phyloP scores from a whole-genome alignment of 139 green algal genomes.

The Deuterostichococcus epilithicus region DNA sequence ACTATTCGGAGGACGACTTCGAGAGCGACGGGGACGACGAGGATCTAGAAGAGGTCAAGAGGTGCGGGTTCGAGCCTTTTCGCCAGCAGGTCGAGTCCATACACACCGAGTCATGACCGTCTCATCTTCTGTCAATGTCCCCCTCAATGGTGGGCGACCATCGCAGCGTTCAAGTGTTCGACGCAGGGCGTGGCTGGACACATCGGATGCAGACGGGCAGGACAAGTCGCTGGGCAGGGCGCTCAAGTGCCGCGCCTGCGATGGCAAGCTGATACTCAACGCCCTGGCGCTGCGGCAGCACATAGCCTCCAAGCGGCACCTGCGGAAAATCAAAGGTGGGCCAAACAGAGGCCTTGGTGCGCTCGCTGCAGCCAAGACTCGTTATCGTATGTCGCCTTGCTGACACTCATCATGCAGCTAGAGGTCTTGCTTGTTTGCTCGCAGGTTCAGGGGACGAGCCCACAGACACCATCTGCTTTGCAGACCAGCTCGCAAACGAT shows the following conservation, averaged over 20 bases:
- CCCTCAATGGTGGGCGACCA: too few relatives aligned
- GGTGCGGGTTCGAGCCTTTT: background rate
- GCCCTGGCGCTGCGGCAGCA: slow-evolving; percentile 22
- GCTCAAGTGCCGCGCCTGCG: slow-evolving; percentile 36
- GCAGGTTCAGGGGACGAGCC: slow-evolving; percentile 1
- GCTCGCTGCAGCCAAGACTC: too few relatives aligned
- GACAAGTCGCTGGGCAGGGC: background rate
- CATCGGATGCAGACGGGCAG: too few relatives aligned
- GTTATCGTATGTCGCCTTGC: too few relatives aligned
- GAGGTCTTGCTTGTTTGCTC: too few relatives aligned
- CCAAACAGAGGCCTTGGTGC: background rate
- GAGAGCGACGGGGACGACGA: slow-evolving; percentile 5
- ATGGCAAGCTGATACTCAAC: slow-evolving; percentile 29
- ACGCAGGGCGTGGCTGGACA: too few relatives aligned
- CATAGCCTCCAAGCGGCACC: slow-evolving; percentile 13
- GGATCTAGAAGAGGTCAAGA: background rate
- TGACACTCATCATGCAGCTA: too few relatives aligned
- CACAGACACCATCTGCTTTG: slow-evolving; percentile 26
- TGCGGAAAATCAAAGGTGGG: slow-evolving; percentile 5
- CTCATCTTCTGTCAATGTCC: too few relatives aligned
- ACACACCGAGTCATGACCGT: too few relatives aligned
- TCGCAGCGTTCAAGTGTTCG: too few relatives aligned
- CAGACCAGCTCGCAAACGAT: slow-evolving; percentile 17
- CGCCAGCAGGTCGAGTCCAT: too few relatives aligned
- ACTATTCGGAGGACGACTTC: slow-evolving; percentile 42